phyloP scores from a whole-genome alignment of 148 eudicot species.

The Nyssa sinensis region DNA sequence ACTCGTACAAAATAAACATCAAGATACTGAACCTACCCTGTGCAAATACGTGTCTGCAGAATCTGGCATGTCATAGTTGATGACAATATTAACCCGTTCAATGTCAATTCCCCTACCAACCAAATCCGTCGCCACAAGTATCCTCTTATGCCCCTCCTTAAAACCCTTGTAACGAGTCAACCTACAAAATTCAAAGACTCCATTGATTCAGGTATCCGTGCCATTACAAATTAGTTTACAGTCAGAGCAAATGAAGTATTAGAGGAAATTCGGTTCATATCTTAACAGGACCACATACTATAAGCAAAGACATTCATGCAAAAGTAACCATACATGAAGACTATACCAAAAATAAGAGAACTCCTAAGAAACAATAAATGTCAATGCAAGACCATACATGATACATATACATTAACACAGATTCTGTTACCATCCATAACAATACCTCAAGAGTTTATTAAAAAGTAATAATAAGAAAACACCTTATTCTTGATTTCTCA shows the following conservation, averaged over 20 bases:
- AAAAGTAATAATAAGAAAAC: too few relatives aligned
- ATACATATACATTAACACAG: too few relatives aligned
- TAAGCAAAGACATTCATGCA: neutral
- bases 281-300: too few relatives aligned
- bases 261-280: too few relatives aligned
- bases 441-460: too few relatives aligned
- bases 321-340: too few relatives aligned
- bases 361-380: too few relatives aligned
- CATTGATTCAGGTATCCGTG: neutral
- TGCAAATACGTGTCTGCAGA: constrained; percentile 92
- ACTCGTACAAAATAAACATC: neutral
- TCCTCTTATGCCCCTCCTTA: constrained; percentile 89
- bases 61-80: constrained; percentile 96
- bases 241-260: neutral
- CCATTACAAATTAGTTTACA: too few relatives aligned
- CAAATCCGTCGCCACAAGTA: constrained; percentile 91
- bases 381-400: too few relatives aligned
- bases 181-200: constrained; percentile 28
- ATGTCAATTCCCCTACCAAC: constrained; percentile 96
- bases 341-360: too few relatives aligned
- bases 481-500: too few relatives aligned
- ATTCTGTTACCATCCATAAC: too few relatives aligned
- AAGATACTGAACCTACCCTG: constrained; percentile 44
- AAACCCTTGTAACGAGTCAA: constrained; percentile 83
- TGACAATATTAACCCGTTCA: constrained; percentile 88